Conservation (phyloP, 163 green algal species). For the Prototheca wickerhamii region DNA sequence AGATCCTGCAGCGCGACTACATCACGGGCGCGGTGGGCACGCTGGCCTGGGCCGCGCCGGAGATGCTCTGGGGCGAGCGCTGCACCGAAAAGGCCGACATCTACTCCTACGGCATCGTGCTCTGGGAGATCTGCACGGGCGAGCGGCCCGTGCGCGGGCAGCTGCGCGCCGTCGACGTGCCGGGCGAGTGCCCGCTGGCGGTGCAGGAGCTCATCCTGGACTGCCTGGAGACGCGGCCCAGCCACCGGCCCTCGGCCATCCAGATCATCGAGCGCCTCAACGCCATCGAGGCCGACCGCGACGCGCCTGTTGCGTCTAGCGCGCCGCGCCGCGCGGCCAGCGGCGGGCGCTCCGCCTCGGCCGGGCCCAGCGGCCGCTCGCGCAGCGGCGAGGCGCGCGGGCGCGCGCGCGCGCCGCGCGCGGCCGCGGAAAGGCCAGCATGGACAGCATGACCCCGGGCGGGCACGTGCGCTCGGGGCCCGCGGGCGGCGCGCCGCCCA, state of each 20-base stretch:
- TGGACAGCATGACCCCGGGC: too few relatives aligned
- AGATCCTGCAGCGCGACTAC: conserved; percentile 16
- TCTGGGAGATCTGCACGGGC: conserved; percentile 27
- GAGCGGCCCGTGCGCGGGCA: conserved; percentile 20
- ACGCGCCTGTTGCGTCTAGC: not conserved
- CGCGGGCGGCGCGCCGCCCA: too few relatives aligned
- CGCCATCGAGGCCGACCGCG: not conserved
- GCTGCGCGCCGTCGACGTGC: conserved; percentile 23
- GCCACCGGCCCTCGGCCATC: conserved; percentile 13
- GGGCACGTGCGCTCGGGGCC: too few relatives aligned
- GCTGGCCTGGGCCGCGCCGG: conserved; percentile 22
- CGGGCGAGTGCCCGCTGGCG: conserved; percentile 34
- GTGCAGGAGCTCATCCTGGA: conserved; percentile 27
- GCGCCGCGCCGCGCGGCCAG: not conserved
- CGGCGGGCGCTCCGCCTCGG: too few relatives aligned
- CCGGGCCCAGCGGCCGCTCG: too few relatives aligned
- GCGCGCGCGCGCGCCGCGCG: too few relatives aligned
- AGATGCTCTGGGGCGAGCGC: conserved; percentile 22
- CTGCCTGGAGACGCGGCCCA: conserved; percentile 21
- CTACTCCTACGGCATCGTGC: conserved; percentile 23
- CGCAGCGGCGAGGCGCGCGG: too few relatives aligned
- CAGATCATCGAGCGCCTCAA: conserved; percentile 15
- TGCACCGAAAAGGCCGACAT: conserved; percentile 28
- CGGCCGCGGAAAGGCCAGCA: too few relatives aligned
- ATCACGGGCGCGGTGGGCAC: conserved; percentile 18